Percentiles rank a stretch among this genome's conserved stretches.
Conservation (phyloP, 768 basidiomycete species). For the Pisolithus sp. region DNA sequence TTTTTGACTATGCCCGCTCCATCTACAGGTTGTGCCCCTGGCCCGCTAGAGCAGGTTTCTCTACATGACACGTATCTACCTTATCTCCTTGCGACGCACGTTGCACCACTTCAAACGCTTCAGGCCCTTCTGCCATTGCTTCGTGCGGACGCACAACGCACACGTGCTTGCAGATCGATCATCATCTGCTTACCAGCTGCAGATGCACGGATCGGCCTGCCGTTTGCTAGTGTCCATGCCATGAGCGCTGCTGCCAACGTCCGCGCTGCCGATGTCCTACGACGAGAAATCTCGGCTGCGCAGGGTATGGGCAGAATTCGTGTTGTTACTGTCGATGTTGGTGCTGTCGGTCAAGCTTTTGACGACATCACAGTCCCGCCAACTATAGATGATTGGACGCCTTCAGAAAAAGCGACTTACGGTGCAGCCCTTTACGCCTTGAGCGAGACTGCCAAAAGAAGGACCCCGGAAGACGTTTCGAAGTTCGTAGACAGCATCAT, state of each 20-base stretch:
- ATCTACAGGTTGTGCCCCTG: slow-evolving; percentile 33
- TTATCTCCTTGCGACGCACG: slow-evolving; percentile 67
- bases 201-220: slow-evolving; percentile 68
- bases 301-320: slow-evolving; percentile 48
- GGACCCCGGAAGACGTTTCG: slow-evolving; percentile 51
- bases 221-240: slow-evolving; percentile 55
- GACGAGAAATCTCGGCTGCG: slow-evolving; percentile 66
- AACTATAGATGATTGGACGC: slow-evolving; percentile 66
- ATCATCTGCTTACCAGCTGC: slow-evolving; percentile 71
- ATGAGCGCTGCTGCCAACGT: slow-evolving; percentile 74
- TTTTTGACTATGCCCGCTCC: slow-evolving; percentile 53
- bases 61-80: slow-evolving; percentile 59
- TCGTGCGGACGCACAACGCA: slow-evolving; percentile 55
- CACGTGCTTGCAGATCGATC: slow-evolving; percentile 42
- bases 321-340: slow-evolving; percentile 71
- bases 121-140: slow-evolving; percentile 74
- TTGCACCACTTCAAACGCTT: slow-evolving; percentile 70
- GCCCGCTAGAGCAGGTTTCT: slow-evolving; percentile 67
- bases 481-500: slow-evolving; percentile 56
- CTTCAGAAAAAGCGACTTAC: slow-evolving; percentile 67
- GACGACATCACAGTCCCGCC: slow-evolving; percentile 31
- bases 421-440: slow-evolving; percentile 59
- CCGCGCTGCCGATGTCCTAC: slow-evolving; percentile 65
- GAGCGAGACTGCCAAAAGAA: slow-evolving; percentile 33
- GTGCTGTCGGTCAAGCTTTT: slow-evolving; percentile 35